Evolutionary conservation across 208 protist genomes (phyloP), one percentile per base, ranked within the genome.

Genomic region (Naegleria lovaniensis): DNA sequence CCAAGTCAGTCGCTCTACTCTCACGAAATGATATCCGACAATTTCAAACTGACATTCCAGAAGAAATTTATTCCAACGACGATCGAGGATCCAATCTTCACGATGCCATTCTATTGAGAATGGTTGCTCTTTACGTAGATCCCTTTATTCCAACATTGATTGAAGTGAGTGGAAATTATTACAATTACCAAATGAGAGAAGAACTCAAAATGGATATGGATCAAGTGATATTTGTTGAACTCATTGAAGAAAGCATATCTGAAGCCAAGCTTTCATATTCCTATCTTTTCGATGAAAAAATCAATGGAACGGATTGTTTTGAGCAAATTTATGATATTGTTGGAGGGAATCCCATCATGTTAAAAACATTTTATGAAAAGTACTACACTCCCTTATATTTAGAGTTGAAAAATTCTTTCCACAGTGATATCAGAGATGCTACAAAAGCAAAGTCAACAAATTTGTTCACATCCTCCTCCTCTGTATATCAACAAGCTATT

Each of bases 141-240:
- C 6, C 67, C n/a, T 79, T 79, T 79, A 33, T 79, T 79, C 67
- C 67, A 79, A 79, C 67, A 79, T 36, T 79, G 19, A 79, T 79
- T 79, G 67, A 79, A 79, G 29, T 79, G 16, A n/a, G 25, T 79
- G 67, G 29, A 36, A 79, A 79, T 79, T 79, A 79, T 79, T 79
- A 36, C 36, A 79, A 79, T 79, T 79, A 79, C 36, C 67, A 79
- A 79, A 79, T 79, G 67, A 79, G 7, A 79, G 25, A 19, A 5
- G 67, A 79, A 33, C n/a, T 79, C 6, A 79, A 79, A 79, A 36
- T 79, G 16, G 67, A 79, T 33, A 36, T 33, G 7, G 29, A 79
- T 36, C 67, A 79, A 9, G 29, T 79, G 7, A 36, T 36, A 79
- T 79, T 36, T 33, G 36, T 79, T 36, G 67, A 79, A 79, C 7